These are phyloP conservation scores for Colletotrichum orchidophilum DNA, from an alignment of 2,329 filamentous ascomycete genomes.

Conservation along the genomic window DNA sequence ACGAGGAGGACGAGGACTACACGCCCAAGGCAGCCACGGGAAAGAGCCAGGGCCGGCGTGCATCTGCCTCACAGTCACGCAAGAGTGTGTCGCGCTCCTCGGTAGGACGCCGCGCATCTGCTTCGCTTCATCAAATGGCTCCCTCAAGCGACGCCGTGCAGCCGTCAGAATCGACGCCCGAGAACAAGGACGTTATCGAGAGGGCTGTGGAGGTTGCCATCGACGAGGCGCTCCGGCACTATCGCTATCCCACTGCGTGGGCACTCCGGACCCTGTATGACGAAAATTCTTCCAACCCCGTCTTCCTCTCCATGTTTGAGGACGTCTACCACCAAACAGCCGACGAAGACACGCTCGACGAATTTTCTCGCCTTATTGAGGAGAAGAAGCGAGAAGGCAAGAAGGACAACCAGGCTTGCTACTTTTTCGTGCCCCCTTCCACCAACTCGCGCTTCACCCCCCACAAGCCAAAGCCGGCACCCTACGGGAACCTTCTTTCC, in stretches of 20 bases:
- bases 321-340: slow-evolving; percentile 67
- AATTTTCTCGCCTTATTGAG: slow-evolving; percentile 61
- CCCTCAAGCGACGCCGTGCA: slow-evolving; percentile 30
- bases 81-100: slow-evolving; percentile 33
- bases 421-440: slow-evolving; percentile 63
- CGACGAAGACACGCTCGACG: slow-evolving; percentile 58
- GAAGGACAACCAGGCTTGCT: slow-evolving; percentile 59
- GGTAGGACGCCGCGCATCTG: slow-evolving; percentile 27
- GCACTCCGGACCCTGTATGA: slow-evolving; percentile 69
- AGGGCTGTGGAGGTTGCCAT: slow-evolving; percentile 67
- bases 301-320: slow-evolving; percentile 66
- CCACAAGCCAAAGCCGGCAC: slow-evolving; percentile 57
- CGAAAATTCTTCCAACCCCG: slow-evolving; percentile 60
- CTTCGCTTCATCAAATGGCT: slow-evolving; percentile 18
- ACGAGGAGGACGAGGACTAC: slow-evolving; percentile 25
- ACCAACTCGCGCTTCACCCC: slow-evolving; percentile 53
- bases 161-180: slow-evolving; percentile 24
- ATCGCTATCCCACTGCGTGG: slow-evolving; percentile 70
- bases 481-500: slow-evolving; percentile 58
- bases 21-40: slow-evolving; percentile 17
- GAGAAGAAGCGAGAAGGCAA: slow-evolving; percentile 67
- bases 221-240: slow-evolving; percentile 64
- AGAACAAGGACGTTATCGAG: slow-evolving; percentile 56
- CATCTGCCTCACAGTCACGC: slow-evolving; percentile 26
- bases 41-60: slow-evolving; percentile 21